A percentile compares a stretch with the other conserved stretches of the same genome.
Evolutionary conservation across 2,329 filamentous ascomycete species (phyloP).

Genomic region (Diplodia scrobiculata): DNA sequence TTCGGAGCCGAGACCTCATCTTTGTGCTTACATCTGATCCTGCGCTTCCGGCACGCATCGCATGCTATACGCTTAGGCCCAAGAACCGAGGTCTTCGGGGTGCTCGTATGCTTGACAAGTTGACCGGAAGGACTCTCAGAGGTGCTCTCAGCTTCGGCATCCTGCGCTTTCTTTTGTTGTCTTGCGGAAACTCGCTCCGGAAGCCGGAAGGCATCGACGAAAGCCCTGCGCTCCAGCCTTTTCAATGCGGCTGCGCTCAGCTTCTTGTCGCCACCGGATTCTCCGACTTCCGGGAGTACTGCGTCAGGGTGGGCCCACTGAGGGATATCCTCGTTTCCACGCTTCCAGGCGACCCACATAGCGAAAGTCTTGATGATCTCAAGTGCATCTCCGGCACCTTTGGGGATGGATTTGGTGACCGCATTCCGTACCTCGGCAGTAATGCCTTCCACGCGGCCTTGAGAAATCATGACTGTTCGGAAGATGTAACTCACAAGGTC

Average conservation of each 20-base stretch:
- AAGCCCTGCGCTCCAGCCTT: constrained; percentile 58
- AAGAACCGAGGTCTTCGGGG: constrained; percentile 60
- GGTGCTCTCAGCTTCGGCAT: constrained; percentile 9
- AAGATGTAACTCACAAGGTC: constrained; percentile 64
- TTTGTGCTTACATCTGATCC: constrained; percentile 66
- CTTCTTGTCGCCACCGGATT: constrained; percentile 52
- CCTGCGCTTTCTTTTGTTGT: constrained; percentile 36
- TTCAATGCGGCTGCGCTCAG: constrained; percentile 58
- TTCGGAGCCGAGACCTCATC: constrained; percentile 49
- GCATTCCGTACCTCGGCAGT: constrained; percentile 61
- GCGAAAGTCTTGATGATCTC: constrained; percentile 62
- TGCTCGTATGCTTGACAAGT: constrained; percentile 49
- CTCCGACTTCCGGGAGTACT: constrained; percentile 49
- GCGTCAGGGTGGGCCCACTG: constrained; percentile 63
- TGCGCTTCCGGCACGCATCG: constrained; percentile 63
- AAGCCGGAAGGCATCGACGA: constrained; percentile 48
- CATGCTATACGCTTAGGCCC: constrained; percentile 64
- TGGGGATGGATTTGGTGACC: constrained; percentile 65
- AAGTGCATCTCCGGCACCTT: constrained; percentile 63
- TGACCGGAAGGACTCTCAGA: neutral
- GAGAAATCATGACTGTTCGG: constrained; percentile 63
- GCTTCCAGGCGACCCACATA: constrained; percentile 68
- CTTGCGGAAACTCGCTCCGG: constrained; percentile 49
- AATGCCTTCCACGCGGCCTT: constrained; percentile 63
- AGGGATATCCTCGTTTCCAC: constrained; percentile 63